Base-by-base conservation (phyloP, 306 rosid genomes). In the Aeschynomene evenia region DNA sequence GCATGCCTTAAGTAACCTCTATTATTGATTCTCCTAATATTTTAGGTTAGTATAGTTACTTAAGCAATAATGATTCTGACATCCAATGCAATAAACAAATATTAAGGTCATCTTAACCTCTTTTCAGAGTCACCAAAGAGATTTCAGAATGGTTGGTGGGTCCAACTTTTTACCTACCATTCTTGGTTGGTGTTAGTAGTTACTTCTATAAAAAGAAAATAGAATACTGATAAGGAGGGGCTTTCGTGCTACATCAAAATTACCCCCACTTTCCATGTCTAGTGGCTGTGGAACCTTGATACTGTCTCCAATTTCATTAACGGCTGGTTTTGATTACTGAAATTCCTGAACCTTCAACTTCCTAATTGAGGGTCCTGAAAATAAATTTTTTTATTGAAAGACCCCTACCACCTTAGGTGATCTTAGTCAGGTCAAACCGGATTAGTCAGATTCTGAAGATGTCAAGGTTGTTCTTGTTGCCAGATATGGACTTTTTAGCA, bases 111-210 rank as follows among this genome's bases (percentile, higher is more conserved):
- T 39, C 48, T 23, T 55, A 65, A 43, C 66, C 49, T 56, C 36
- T 26, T 51, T 63, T 64, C 29, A 74, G 43, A 73, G 19, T 53
- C 55, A 40, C 58, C 48, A 56, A 43, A 4, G 43, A 48, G 34
- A 33, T 48, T 29, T 75, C n/a, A 37, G 75, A 60, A 39, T 40
- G 73, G 73, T 36, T 16, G 75, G 49, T 22, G 74, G 49, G 52
- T 37, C 48, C 69, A 68, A 49, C 55, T 49, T 56, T 53, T 16
- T 6, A 36, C 68, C 79, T 57, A 57, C 68, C 54, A 64, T 65
- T 74, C 59, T 64, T 42, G 18, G 43, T 18, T 33, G 12, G 50
- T n/a, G n/a, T n/a, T n/a, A n/a, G n/a, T n/a, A n/a, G n/a, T n/a
- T n/a, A n/a, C n/a, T n/a, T n/a, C n/a, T n/a, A n/a, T n/a, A n/a